These are phyloP conservation scores for Bruguiera sexangula DNA, from an alignment of 345 rosid genomes.

Conservation along the genomic window DNA sequence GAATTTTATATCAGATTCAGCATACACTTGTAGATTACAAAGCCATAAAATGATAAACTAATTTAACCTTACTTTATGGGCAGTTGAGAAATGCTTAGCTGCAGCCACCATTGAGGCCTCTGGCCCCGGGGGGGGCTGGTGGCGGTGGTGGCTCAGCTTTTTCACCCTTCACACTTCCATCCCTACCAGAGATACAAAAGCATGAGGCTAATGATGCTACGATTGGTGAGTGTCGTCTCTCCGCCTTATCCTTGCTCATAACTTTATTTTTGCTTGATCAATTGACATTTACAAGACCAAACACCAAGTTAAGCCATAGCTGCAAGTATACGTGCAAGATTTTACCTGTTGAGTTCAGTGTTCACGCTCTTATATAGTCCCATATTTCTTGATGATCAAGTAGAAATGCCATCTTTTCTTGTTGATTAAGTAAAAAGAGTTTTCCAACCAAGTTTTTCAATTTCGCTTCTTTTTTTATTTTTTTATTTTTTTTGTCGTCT, in stretches of 20 bases:
- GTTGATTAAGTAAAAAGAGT: no score
- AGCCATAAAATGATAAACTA: neutral
- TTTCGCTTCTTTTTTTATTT: no score
- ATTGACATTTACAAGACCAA: neutral
- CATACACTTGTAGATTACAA: neutral
- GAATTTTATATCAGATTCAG: no score
- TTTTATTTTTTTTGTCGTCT: no score
- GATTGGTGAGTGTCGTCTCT: neutral
- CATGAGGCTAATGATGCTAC: neutral
- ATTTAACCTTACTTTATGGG: slow-evolving; percentile 15
- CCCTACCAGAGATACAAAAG: neutral
- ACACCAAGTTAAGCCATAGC: no score
- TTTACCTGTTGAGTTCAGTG: no score
- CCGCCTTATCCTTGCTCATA: neutral
- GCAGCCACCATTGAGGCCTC: slow-evolving; percentile 15
- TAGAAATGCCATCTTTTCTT: no score
- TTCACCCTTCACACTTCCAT: neutral
- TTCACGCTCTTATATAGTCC: no score
- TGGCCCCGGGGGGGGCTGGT: neutral
- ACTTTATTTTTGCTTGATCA: neutral
- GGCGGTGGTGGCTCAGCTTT: neutral
- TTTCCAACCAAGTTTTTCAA: no score
- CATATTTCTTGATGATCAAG: no score
- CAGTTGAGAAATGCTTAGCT: slow-evolving; percentile 14
- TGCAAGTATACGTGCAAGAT: no score